Base-by-base conservation (phyloP, 179 eudicot species). In the Beta corolliflora region DNA sequence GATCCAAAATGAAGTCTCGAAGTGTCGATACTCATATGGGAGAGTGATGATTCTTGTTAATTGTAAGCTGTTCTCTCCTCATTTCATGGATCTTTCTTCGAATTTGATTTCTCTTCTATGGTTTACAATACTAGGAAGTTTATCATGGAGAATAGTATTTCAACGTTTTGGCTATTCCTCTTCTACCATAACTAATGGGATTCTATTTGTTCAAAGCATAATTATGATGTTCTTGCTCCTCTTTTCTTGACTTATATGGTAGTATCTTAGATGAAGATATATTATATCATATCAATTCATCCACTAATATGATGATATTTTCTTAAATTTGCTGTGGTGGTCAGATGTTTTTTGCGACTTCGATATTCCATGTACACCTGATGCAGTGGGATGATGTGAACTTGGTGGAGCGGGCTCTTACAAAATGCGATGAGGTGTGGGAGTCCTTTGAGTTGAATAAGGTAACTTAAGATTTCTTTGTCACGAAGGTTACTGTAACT, bases 281-380 rank as follows among this genome's bases (percentile, higher is more conserved):
- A 54, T 82, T 50, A 71, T 75, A 44, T 31, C 54, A 45, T 75
- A 56, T 15, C 45, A 7, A 15, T 46, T 56, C 41, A 65, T 77
- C 70, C 58, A 10, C 64, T 45, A 19, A 58, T 31, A 31, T 70
- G 48, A 44, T 55, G 69, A 31, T 69, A 55, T 46, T 71, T 52
- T 58, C 58, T 75, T 64, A 31, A 78, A 56, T 70, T 78, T 31
- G 63, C 68, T 59, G 75, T 86, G 87, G 78, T 73, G 56, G 67
- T 71, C 91, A 96, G 99, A 94, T 96, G 97, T 94, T 94, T 86
- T 96, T 96, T 86, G 90, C 96, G 67, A 93, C 98, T 75, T 94
- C 97, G 73, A 88, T 91, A 71, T 88, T 96, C 88, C 99, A 96
- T 82, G 98, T 92, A 77, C 97, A 88, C 86, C 89, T 96, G 71